These are phyloP conservation scores for Thermochaetoides dissita DNA, from an alignment of 2,329 filamentous ascomycete genomes.

Conservation along the genomic window DNA sequence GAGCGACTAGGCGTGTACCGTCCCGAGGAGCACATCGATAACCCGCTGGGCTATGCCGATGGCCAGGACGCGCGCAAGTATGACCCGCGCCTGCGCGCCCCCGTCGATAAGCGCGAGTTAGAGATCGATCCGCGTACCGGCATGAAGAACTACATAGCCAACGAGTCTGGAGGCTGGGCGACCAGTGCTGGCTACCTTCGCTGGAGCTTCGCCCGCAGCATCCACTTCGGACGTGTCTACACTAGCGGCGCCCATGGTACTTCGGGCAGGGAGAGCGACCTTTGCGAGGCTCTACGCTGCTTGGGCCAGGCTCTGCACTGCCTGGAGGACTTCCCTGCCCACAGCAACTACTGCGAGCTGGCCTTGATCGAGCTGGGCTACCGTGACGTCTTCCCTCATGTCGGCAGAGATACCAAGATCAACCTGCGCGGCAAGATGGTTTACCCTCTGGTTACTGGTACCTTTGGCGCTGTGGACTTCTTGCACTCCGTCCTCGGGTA, in stretches of 20 bases:
- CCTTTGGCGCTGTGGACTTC: conserved; percentile 73
- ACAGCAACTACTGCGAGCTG: conserved; percentile 74
- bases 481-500: conserved; percentile 56
- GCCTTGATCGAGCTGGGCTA: conserved; percentile 60
- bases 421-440: conserved; percentile 51
- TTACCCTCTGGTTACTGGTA: conserved; percentile 58
- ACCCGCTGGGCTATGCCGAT: conserved; percentile 76
- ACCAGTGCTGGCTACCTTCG: conserved; percentile 78
- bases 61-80: conserved; percentile 70
- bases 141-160: conserved; percentile 99
- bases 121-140: conserved; percentile 63
- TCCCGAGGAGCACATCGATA: conserved; percentile 62
- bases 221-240: conserved; percentile 66
- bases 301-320: conserved; percentile 65
- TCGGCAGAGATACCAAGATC: conserved; percentile 52
- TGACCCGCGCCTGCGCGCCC: conserved; percentile 68
- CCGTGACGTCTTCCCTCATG: conserved; percentile 57
- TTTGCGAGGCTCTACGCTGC: conserved; percentile 67
- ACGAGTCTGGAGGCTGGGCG: conserved; percentile 74
- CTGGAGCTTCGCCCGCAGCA: conserved; percentile 58
- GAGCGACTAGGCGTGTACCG: conserved; percentile 70
- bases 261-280: conserved; percentile 56
- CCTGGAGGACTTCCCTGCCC: conserved; percentile 65
- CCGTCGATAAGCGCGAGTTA: conserved; percentile 57
- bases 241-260: conserved; percentile 46